Evolutionary conservation across 305 asterid genomes (phyloP).

Genomic region (Andrographis paniculata): DNA sequence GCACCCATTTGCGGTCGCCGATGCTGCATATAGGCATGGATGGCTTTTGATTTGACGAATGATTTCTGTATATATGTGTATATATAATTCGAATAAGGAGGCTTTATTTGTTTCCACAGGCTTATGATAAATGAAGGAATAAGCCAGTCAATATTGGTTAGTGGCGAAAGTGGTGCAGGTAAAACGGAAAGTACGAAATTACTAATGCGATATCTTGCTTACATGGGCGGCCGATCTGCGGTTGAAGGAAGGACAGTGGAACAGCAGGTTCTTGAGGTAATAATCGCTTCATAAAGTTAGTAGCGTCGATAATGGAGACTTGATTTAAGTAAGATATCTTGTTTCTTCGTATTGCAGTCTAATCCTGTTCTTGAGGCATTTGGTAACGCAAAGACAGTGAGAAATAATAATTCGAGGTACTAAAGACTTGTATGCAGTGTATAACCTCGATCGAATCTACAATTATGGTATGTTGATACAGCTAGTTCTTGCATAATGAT

Average conservation of each 20-base stretch:
- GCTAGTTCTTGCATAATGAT: background rate
- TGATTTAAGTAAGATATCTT: background rate
- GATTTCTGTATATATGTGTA: background rate
- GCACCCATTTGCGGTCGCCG: conserved; percentile 89
- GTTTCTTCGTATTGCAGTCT: conserved; percentile 41
- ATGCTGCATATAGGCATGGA: conserved; percentile 79
- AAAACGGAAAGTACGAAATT: too few relatives aligned
- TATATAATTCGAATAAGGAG: conserved; percentile 7
- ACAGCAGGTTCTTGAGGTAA: too few relatives aligned
- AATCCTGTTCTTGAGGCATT: conserved; percentile 74
- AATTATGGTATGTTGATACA: too few relatives aligned
- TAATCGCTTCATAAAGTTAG: background rate
- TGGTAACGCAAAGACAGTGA: conserved; percentile 63
- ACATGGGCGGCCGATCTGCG: too few relatives aligned
- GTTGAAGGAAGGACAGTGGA: too few relatives aligned
- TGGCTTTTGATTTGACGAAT: conserved; percentile 17
- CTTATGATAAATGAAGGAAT: conserved; percentile 13
- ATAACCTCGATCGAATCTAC: too few relatives aligned
- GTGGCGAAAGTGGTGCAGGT: too few relatives aligned
- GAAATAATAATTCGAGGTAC: conserved; percentile 72
- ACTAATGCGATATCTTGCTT: too few relatives aligned
- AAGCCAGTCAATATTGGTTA: too few relatives aligned
- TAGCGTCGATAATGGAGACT: background rate
- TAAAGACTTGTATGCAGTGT: too few relatives aligned
- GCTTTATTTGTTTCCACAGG: background rate